Conservation (phyloP, 305 asterid species). For the Solanum hybrid region DNA sequence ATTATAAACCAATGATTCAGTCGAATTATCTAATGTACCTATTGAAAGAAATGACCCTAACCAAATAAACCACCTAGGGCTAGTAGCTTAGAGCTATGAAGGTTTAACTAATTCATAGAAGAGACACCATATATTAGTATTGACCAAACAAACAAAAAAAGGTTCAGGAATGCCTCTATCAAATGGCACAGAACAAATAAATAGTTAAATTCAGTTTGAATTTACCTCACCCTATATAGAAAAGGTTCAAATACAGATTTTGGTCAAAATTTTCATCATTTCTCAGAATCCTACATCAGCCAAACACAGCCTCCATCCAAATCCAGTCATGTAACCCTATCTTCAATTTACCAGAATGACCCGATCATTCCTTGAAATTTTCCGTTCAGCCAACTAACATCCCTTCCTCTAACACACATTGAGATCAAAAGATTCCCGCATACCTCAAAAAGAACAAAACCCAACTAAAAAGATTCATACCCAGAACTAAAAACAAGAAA, state of each 20-base stretch:
- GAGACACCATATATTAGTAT: background rate
- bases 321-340: background rate
- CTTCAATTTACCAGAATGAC: background rate
- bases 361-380: background rate
- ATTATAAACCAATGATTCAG: background rate
- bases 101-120: background rate
- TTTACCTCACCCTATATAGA: background rate
- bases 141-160: background rate
- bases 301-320: constrained; percentile 2
- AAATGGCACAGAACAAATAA: background rate
- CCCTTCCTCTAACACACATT: background rate
- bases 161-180: background rate
- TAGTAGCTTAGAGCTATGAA: constrained; percentile 1
- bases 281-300: background rate
- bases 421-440: background rate
- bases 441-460: background rate
- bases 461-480: background rate
- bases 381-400: background rate
- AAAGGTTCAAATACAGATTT: background rate
- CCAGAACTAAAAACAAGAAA: background rate
- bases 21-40: background rate
- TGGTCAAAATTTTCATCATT: background rate
- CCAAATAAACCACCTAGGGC: background rate
- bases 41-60: background rate
- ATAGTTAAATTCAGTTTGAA: background rate